Evolutionary conservation across 805 yeast genomes (phyloP), one percentile per base, ranked within the genome.

Genomic region (Lipomyces spencermartinsiae): DNA sequence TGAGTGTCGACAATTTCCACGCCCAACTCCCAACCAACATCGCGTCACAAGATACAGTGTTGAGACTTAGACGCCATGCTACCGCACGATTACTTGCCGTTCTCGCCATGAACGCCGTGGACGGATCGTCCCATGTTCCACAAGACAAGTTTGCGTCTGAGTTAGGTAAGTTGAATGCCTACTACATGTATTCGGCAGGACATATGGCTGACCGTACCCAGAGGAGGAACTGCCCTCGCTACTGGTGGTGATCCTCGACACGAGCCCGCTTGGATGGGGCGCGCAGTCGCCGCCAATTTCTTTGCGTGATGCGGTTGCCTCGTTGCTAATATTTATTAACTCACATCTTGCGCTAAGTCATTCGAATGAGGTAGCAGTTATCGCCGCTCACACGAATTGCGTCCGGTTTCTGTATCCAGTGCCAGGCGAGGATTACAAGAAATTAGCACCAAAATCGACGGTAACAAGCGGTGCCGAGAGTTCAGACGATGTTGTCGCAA

Each of bases 321-420:
- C 93, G 1, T 75, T 93, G 8, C 78, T 92, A 39, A 92, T 95
- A 31, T 88, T 90, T 74, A 77, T 93, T 62, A 95, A 95, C 77
- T 93, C 97, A 1, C 99, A 95, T 77, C 77, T 95, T 59, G 89
- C 98, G 0, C 82, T 92, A 61, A 91, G 91, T 78, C 91, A 90
- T 73, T 87, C 93, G 49, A 95, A 95, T 77, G 86, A 86, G 74
- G 96, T 94, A 9, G 90, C 95, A 1, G 86, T 94, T 16, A 85
- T 93, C 53, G 90, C 92, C 0, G 89, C 92, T 25, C 90, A 92
- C 71, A 85, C 92, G 1, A 78, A 80, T 14, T 92, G 94, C 0
- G 87, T 96, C 0, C 80, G 81, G 71, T 86, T 90, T 72, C 76
- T 94, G 29, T 92, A 88, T 74, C 98, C 98, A 3, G 62, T 66